Conservation (phyloP, 352 stramenopile genomes). For the Globisporangium spiculum region DNA sequence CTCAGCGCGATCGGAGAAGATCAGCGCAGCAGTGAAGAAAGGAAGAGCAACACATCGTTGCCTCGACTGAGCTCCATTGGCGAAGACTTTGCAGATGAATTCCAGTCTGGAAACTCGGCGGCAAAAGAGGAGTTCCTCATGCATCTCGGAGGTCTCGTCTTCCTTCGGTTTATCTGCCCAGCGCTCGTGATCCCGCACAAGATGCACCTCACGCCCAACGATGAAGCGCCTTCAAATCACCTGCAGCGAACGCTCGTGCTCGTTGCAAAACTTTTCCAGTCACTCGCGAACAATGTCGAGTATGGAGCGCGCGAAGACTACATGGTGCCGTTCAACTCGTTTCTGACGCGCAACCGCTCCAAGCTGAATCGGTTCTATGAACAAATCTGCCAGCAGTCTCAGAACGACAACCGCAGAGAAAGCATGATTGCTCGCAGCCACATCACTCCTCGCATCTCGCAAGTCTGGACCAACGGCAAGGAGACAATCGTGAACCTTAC, state of each 20-base stretch:
- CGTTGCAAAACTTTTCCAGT: constrained; percentile 79
- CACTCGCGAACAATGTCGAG: constrained; percentile 76
- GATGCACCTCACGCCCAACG: constrained; percentile 55
- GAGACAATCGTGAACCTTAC: constrained; percentile 41
- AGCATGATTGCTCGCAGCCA: constrained; percentile 63
- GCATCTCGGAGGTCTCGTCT: constrained; percentile 73
- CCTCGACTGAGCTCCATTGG: constrained; percentile 54
- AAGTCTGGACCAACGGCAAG: constrained; percentile 41
- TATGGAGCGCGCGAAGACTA: constrained; percentile 65
- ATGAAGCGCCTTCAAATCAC: constrained; percentile 33
- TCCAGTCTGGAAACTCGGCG: constrained; percentile 19
- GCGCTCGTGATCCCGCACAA: constrained; percentile 75
- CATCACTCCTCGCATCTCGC: constrained; percentile 53
- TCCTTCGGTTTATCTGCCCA: constrained; percentile 76
- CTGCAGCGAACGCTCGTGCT: constrained; percentile 72
- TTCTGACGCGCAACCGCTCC: constrained; percentile 54
- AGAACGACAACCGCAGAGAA: constrained; percentile 59
- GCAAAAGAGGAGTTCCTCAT: constrained; percentile 73
- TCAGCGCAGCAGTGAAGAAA: constrained; percentile 29
- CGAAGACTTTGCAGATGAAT: constrained; percentile 39
- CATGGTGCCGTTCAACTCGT: constrained; percentile 78
- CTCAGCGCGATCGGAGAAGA: constrained; percentile 55
- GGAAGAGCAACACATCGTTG: constrained; percentile 38
- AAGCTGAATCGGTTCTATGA: constrained; percentile 75
- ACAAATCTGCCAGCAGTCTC: constrained; percentile 63